Conservation (phyloP, 208 protist genomes). For the Leptomonas pyrrhocoris region DNA sequence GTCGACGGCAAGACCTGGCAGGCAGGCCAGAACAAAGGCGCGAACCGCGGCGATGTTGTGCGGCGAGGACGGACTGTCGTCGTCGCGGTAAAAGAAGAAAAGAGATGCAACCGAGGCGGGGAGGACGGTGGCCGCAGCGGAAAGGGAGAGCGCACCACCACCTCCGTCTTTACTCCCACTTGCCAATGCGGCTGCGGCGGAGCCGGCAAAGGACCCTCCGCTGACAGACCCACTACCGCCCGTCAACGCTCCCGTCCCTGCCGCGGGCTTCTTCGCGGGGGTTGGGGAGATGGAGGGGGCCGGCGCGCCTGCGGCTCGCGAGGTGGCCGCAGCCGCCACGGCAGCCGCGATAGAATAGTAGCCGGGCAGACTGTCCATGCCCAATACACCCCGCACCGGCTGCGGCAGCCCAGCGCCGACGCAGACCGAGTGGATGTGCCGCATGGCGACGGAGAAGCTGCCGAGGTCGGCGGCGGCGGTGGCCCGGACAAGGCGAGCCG, state of each 20-base stretch:
- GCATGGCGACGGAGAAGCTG: constrained; percentile 66
- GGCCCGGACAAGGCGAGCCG: constrained; percentile 68
- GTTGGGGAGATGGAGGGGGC: neutral
- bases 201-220: neutral
- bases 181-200: neutral
- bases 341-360: constrained; percentile 37
- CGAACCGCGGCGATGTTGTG: constrained; percentile 34
- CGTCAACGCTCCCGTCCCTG: neutral
- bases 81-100: constrained; percentile 26
- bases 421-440: constrained; percentile 57
- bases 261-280: constrained; percentile 2
- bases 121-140: constrained; percentile 10
- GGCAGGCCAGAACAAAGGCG: constrained; percentile 30
- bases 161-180: neutral
- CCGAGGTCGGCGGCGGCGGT: constrained; percentile 57
- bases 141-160: neutral
- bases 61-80: constrained; percentile 23
- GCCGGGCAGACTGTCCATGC: constrained; percentile 8
- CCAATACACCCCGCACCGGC: constrained; percentile 24
- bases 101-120: constrained; percentile 6
- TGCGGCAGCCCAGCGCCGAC: constrained; percentile 53
- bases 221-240: neutral
- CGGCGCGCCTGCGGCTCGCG: neutral
- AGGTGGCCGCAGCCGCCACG: neutral
- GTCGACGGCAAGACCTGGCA: constrained; percentile 25